Evolutionary conservation across 352 stramenopile genomes (phyloP).

Genomic region (Blastocystis sp.): DNA sequence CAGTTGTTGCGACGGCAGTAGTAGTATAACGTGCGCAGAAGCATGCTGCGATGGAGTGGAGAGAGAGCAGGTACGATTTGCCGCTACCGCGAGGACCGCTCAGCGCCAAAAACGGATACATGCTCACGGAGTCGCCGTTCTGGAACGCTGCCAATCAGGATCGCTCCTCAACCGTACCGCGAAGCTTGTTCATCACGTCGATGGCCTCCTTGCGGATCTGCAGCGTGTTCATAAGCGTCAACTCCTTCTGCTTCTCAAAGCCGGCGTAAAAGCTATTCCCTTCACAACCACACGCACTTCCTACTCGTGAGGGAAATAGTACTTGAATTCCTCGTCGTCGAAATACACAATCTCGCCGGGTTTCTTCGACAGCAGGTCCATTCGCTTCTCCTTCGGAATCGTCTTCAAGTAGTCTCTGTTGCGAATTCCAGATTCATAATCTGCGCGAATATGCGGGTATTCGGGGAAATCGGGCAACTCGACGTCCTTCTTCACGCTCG

Average conservation of each 20-base stretch:
- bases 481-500: neutral
- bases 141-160: constrained; percentile 1
- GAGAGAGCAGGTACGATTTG: neutral
- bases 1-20: constrained; percentile 26
- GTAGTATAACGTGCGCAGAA: constrained; percentile 36
- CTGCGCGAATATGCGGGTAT: constrained; percentile 7
- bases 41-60: neutral
- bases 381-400: constrained; percentile 7
- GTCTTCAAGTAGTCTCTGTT: constrained; percentile 44
- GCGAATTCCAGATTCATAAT: constrained; percentile 11
- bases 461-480: constrained; percentile 39
- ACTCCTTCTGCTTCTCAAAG: constrained; percentile 49
- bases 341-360: constrained; percentile 20
- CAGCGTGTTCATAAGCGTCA: constrained; percentile 21
- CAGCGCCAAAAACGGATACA: constrained; percentile 27
- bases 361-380: constrained; percentile 17
- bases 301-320: constrained; percentile 45
- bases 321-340: constrained; percentile 46
- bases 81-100: constrained; percentile 28
- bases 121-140: neutral
- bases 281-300: neutral
- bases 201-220: constrained; percentile 41
- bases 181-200: constrained; percentile 5
- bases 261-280: constrained; percentile 25
- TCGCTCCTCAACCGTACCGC: neutral